Conservation (phyloP, 1,284 basidiomycete genomes). For the Athelia psychrophila region DNA sequence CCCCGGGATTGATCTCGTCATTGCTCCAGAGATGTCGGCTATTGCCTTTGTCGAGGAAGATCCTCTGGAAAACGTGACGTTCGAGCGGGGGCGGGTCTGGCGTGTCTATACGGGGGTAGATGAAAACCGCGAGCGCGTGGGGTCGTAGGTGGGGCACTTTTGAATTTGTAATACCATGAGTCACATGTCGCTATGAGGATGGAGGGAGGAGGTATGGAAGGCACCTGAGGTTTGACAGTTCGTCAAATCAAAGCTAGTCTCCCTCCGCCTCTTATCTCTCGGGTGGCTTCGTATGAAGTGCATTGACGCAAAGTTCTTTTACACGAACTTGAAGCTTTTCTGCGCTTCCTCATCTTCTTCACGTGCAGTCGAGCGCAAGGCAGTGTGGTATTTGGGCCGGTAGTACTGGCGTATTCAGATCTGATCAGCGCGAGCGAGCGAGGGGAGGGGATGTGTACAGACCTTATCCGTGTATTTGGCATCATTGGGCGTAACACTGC, state of each 20-base stretch:
- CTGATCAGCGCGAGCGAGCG: neutral
- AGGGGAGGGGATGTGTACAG: slow-evolving; percentile 1
- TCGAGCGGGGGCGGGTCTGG: slow-evolving; percentile 24
- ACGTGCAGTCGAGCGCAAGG: slow-evolving; percentile 32
- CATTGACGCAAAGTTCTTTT: slow-evolving; percentile 49
- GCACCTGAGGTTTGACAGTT: slow-evolving; percentile 55
- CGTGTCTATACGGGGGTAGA: slow-evolving; percentile 9
- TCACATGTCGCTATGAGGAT: neutral
- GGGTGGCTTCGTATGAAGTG: slow-evolving; percentile 60
- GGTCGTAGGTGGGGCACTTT: slow-evolving; percentile 15
- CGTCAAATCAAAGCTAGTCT: slow-evolving; percentile 62
- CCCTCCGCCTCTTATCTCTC: slow-evolving; percentile 51
- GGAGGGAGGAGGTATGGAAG: slow-evolving; percentile 4
- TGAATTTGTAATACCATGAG: slow-evolving; percentile 20
- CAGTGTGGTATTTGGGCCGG: slow-evolving; percentile 38
- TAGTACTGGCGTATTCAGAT: slow-evolving; percentile 44
- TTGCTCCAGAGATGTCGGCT: slow-evolving; percentile 49
- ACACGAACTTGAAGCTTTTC: slow-evolving; percentile 40
- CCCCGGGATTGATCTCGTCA: slow-evolving; percentile 45
- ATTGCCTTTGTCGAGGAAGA: slow-evolving; percentile 55
- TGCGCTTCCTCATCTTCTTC: slow-evolving; percentile 32
- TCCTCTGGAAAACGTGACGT: slow-evolving; percentile 61
- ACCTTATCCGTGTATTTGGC: slow-evolving; percentile 54
- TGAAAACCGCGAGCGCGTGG: slow-evolving; percentile 9
- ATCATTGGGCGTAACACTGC: slow-evolving; percentile 59